Conservation (phyloP, 164 flowering plant species). For the Buxus sempervirens region DNA sequence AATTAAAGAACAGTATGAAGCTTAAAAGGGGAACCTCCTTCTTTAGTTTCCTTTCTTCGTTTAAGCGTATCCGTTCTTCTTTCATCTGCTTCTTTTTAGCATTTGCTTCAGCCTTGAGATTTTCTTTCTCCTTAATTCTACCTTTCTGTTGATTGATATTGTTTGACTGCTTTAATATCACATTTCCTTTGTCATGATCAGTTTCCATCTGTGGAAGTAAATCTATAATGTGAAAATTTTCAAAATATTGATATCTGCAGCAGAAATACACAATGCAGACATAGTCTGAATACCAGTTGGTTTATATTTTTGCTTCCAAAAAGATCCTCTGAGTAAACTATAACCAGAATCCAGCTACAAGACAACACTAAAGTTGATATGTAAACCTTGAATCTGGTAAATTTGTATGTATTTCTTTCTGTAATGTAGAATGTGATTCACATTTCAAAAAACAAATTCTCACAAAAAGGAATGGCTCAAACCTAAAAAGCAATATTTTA, state of each 20-base stretch:
- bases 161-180: constrained; percentile 22
- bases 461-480: not conserved
- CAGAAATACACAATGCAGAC: not conserved
- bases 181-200: constrained; percentile 26
- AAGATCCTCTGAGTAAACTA: not conserved
- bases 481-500: too few species aligned
- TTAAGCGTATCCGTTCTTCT: constrained; percentile 49
- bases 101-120: constrained; percentile 20
- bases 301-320: too few species aligned
- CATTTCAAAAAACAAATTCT: not conserved
- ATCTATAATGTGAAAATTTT: not conserved
- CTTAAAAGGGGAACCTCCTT: constrained; percentile 51
- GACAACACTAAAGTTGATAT: too few species aligned
- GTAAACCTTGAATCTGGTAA: not conserved
- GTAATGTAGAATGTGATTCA: not conserved
- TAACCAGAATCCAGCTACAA: not conserved
- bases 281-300: too few species aligned
- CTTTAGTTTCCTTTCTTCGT: constrained; percentile 61
- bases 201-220: constrained; percentile 20
- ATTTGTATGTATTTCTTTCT: too few species aligned
- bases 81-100: constrained; percentile 40
- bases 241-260: constrained; percentile 5
- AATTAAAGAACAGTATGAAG: not conserved
- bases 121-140: constrained; percentile 23
- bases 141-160: constrained; percentile 17